phyloP scores from a whole-genome alignment of 306 rosid species.

The Luffa aegyptiaca region DNA sequence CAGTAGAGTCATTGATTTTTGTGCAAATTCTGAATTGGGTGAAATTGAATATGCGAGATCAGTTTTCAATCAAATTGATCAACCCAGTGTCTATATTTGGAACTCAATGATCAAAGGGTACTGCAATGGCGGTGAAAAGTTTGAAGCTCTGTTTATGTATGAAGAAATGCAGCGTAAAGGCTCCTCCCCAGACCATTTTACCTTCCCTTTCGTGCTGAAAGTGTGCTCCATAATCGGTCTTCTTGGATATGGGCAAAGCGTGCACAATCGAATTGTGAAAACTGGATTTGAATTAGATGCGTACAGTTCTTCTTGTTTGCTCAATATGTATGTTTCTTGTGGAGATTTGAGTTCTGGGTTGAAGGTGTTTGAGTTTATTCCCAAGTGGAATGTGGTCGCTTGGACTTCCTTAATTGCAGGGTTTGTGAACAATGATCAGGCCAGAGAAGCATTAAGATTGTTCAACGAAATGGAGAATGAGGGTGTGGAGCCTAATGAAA shows the following conservation, averaged over 20 bases:
- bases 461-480: constrained; percentile 37
- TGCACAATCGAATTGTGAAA: constrained; percentile 46
- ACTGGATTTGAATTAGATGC: constrained; percentile 46
- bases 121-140: constrained; percentile 35
- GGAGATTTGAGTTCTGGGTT: constrained; percentile 21
- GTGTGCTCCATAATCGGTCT: constrained; percentile 28
- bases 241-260: constrained; percentile 31
- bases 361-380: constrained; percentile 55
- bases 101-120: constrained; percentile 64
- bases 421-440: constrained; percentile 25
- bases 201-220: constrained; percentile 69
- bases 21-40: constrained; percentile 36
- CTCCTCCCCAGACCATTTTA: constrained; percentile 51
- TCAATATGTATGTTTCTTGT: constrained; percentile 45
- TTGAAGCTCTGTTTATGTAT: constrained; percentile 33
- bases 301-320: constrained; percentile 48
- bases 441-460: constrained; percentile 33
- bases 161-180: constrained; percentile 46
- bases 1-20: constrained; percentile 61
- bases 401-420: constrained; percentile 73
- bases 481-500: constrained; percentile 55
- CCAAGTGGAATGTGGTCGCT: constrained; percentile 68
- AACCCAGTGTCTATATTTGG: constrained; percentile 56
- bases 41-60: constrained; percentile 42
- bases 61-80: constrained; percentile 34